These are phyloP conservation scores for Nidula niveotomentosa DNA, from an alignment of 1,284 basidiomycete species.

Conservation along the genomic window DNA sequence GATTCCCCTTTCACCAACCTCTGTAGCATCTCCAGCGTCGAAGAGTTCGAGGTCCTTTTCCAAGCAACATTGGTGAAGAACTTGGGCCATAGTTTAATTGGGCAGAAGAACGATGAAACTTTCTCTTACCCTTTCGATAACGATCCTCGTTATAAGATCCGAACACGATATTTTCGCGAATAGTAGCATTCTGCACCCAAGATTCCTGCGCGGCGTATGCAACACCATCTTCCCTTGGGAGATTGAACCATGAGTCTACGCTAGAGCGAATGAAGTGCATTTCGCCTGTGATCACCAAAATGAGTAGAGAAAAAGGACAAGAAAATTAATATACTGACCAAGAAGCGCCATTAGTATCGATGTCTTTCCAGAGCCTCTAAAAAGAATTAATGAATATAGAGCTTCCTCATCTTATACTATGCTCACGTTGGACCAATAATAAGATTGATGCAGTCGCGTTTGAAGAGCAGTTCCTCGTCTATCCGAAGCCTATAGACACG, in stretches of 20 bases:
- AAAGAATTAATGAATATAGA: background rate
- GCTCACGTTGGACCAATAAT: constrained; percentile 59
- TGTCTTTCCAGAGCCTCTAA: constrained; percentile 38
- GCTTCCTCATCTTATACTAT: constrained; percentile 16
- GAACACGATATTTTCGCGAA: constrained; percentile 52
- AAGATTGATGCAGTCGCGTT: constrained; percentile 54
- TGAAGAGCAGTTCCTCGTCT: constrained; percentile 52
- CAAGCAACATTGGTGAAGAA: constrained; percentile 61
- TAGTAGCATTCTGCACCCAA: constrained; percentile 61
- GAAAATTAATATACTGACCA: constrained; percentile 18
- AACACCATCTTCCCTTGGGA: constrained; percentile 65
- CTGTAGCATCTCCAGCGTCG: constrained; percentile 71
- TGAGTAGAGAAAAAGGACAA: background rate
- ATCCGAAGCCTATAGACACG: constrained; percentile 47
- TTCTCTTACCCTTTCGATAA: constrained; percentile 35
- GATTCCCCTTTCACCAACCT: constrained; percentile 66
- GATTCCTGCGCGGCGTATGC: constrained; percentile 79
- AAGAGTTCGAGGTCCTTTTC: constrained; percentile 62
- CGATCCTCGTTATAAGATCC: constrained; percentile 49
- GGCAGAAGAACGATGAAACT: background rate
- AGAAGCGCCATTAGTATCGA: constrained; percentile 57
- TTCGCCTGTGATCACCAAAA: background rate
- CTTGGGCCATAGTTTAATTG: constrained; percentile 13
- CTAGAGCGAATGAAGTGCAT: constrained; percentile 37
- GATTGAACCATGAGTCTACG: constrained; percentile 59